Base-by-base conservation (phyloP, 2,329 filamentous ascomycete species). In the Hyphodiscus sp. region DNA sequence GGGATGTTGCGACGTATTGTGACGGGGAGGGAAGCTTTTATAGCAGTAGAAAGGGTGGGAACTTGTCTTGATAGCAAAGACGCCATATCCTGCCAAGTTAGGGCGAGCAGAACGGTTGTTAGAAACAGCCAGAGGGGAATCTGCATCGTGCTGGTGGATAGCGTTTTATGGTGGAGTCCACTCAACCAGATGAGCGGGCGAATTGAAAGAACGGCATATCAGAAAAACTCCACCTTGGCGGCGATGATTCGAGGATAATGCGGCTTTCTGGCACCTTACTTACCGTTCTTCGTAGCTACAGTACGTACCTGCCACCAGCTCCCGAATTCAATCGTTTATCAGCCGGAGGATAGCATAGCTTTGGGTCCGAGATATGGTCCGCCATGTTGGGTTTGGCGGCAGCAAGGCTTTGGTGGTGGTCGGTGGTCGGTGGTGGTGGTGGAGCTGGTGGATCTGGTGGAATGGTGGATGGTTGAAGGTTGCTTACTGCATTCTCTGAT, bases 51-150 rank as follows among this genome's bases (percentile, higher is more conserved):
- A 16, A 38, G 45, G 33, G 33, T 13, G 33, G 33, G 33, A 10
- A 13, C 33, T 38, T n/a, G 5, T 45, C 38, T 47, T 5, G 49
- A 44, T 3, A 54, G 18, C 6, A 57, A 26, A 38, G 47, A 45
- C 49, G 57, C 55, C 57, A 59, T 59, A 19, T 57, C 50, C n/a
- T 49, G 43, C 48, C 57, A 57, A 11, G 47, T 45, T 30, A 55
- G 29, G 19, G 55, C 55, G 19, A 57, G 11, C 1, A 53, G 20
- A 7, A 59, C 11, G 23, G 23, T 38, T 4, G 41, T 13, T 2
- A 59, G 16, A 26, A 59, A 55, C 13, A 53, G 33, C 55, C 49
- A 58, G 50, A 54, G 30, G 13, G 57, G 57, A 30, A 59, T 48
- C 30, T 59, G 57, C 57, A 59, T 59, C 45, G 29, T 38, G 42